Percentiles rank a stretch among this genome's conserved stretches.
phyloP scores from a whole-genome alignment of 1,284 basidiomycete species.

The Trametes versicolor region DNA sequence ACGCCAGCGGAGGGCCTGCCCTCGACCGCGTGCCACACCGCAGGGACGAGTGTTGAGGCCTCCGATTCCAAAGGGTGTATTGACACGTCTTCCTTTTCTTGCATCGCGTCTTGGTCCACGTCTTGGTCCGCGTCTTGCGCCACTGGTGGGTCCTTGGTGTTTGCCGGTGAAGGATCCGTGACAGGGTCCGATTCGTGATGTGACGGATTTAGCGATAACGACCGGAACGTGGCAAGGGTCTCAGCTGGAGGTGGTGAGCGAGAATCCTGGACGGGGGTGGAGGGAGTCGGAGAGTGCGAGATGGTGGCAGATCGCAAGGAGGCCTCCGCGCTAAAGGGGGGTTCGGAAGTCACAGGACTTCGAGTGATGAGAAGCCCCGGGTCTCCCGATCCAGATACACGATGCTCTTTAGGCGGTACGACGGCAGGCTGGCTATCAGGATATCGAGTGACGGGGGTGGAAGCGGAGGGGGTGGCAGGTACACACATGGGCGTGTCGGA shows the following conservation, averaged over 20 bases:
- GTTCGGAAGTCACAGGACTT: slow-evolving; percentile 11
- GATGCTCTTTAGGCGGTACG: neutral
- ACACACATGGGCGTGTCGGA: slow-evolving; percentile 1
- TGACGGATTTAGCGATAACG: slow-evolving; percentile 18
- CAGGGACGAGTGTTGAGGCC: slow-evolving; percentile 44
- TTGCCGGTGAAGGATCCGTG: slow-evolving; percentile 8
- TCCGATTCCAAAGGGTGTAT: neutral
- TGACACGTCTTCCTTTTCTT: neutral
- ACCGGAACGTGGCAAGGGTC: slow-evolving; percentile 2
- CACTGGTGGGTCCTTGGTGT: slow-evolving; percentile 2
- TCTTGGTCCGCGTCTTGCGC: slow-evolving; percentile 14
- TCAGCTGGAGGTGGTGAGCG: neutral
- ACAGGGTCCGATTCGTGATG: slow-evolving; percentile 12
- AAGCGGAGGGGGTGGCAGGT: neutral
- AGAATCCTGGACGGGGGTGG: neutral
- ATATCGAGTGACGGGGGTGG: neutral
- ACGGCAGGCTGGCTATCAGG: neutral
- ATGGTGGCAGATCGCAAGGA: slow-evolving; percentile 10
- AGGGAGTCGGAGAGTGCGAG: neutral
- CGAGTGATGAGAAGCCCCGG: neutral
- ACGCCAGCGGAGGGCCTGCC: slow-evolving; percentile 45
- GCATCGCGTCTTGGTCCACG: slow-evolving; percentile 13
- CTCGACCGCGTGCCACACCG: slow-evolving; percentile 50
- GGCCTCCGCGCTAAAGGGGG: slow-evolving; percentile 3
- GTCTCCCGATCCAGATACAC: neutral